Evolutionary conservation across 768 basidiomycete species (phyloP).

Genomic region (Ramaria rubella): DNA sequence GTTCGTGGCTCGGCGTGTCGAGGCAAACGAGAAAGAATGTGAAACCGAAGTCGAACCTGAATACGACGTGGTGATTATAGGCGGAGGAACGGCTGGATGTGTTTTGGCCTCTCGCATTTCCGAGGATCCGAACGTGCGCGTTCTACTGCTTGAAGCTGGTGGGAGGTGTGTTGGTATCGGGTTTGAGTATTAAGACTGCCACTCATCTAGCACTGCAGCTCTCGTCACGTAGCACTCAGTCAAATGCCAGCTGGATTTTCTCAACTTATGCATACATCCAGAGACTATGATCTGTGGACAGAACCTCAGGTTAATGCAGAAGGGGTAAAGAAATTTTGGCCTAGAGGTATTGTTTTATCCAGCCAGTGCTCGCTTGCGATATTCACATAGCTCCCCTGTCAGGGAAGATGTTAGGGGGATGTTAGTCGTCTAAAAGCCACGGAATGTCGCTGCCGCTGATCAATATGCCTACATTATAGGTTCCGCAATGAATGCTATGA

Average conservation of each 20-base stretch:
- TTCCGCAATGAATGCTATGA: slow-evolving; percentile 57
- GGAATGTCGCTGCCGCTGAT: too few species aligned
- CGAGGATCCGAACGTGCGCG: slow-evolving; percentile 47
- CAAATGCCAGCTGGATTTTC: slow-evolving; percentile 39
- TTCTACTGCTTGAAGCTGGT: slow-evolving; percentile 56
- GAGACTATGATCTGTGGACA: slow-evolving; percentile 49
- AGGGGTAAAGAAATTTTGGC: slow-evolving; percentile 50
- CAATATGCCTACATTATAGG: slow-evolving; percentile 65
- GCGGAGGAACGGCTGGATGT: slow-evolving; percentile 54
- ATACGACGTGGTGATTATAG: slow-evolving; percentile 33
- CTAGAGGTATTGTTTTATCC: slow-evolving; percentile 43
- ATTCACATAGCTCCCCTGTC: background rate
- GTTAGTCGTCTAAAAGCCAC: too few species aligned
- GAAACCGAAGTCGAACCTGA: slow-evolving; percentile 12
- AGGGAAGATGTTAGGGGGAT: slow-evolving; percentile 71
- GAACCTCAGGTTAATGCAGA: slow-evolving; percentile 47
- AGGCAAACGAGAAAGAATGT: background rate
- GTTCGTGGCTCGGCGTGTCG: background rate
- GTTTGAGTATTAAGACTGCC: background rate
- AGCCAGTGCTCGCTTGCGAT: background rate
- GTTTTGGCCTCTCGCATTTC: slow-evolving; percentile 52
- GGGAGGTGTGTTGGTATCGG: slow-evolving; percentile 38
- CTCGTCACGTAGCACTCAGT: slow-evolving; percentile 33
- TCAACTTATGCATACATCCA: slow-evolving; percentile 37
- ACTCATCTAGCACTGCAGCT: slow-evolving; percentile 28